Percentiles rank a stretch among this genome's conserved stretches.
Evolutionary conservation across 2,329 filamentous ascomycete species (phyloP).

Genomic region (Botrytis paeoniae): DNA sequence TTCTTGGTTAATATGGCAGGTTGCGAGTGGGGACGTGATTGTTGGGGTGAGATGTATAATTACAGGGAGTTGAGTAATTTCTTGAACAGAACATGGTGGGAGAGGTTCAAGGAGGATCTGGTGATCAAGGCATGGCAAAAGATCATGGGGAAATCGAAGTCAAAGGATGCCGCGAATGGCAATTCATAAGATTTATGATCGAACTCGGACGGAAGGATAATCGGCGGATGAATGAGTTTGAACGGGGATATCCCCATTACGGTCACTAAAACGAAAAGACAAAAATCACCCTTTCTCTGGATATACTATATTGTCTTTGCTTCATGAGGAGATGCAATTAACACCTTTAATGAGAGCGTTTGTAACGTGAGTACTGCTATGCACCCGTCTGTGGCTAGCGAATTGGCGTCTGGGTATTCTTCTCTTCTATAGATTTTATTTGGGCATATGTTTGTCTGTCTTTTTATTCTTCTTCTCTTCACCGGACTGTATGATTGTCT

Average conservation of each 20-base stretch:
- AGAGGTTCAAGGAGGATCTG: conserved; percentile 66
- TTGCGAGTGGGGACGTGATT: conserved; percentile 94
- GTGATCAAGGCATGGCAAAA: conserved; percentile 56
- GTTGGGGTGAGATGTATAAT: conserved; percentile 96
- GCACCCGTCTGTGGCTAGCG: neutral
- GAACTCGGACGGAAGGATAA: neutral
- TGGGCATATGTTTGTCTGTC: neutral
- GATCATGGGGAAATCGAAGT: conserved; percentile 49
- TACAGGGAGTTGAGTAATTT: conserved; percentile 89
- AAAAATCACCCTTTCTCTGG: conserved; percentile 4
- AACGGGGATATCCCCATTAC: neutral
- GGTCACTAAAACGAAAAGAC: conserved; percentile 10
- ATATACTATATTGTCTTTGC: conserved; percentile 12
- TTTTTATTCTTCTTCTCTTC: neutral
- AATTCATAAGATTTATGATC: conserved; percentile 26
- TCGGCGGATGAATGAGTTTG: neutral
- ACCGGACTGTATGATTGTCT: neutral
- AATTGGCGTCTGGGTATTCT: neutral
- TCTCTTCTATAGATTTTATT: neutral
- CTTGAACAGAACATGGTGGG: conserved; percentile 81
- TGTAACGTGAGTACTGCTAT: neutral
- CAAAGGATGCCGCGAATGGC: conserved; percentile 22
- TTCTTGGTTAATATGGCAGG: conserved; percentile 99
- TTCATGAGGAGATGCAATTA: conserved; percentile 5
- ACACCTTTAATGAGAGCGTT: conserved; percentile 8